Evolutionary conservation across 371 early-diverging fungal genomes (phyloP).

Genomic region (Nematocida sp.): DNA sequence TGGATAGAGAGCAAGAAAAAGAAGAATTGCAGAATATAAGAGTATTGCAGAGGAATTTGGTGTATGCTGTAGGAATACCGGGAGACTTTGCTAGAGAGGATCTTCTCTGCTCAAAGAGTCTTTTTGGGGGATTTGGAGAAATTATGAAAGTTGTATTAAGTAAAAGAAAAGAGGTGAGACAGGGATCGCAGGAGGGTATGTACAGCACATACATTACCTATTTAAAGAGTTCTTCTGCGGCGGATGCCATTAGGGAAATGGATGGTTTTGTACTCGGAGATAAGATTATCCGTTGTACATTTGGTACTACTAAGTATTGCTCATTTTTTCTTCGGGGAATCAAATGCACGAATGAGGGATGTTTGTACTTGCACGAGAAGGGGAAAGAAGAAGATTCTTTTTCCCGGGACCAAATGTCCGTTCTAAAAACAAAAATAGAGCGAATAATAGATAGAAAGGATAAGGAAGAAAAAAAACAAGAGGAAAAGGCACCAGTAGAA

Average conservation of each 20-base stretch:
- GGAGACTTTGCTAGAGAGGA: conserved; percentile 65
- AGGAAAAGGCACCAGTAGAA: conserved; percentile 28
- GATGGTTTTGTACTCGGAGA: conserved; percentile 65
- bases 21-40: conserved; percentile 58
- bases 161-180: conserved; percentile 37
- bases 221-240: conserved; percentile 59
- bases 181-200: conserved; percentile 15
- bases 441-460: conserved; percentile 54
- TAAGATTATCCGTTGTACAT: conserved; percentile 65
- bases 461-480: conserved; percentile 58
- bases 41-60: conserved; percentile 67
- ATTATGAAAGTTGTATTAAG: conserved; percentile 67
- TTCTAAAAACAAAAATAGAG: conserved; percentile 65
- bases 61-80: conserved; percentile 67
- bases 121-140: conserved; percentile 67
- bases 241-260: conserved; percentile 64
- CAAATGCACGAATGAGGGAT: conserved; percentile 66
- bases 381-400: conserved; percentile 61
- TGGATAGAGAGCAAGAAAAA: conserved; percentile 3
- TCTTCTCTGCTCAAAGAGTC: conserved; percentile 61
- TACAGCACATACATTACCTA: conserved; percentile 67
- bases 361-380: conserved; percentile 67
- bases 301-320: conserved; percentile 68
- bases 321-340: conserved; percentile 67
- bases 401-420: conserved; percentile 65